phyloP scores from a whole-genome alignment of 2,329 filamentous ascomycete species.

The Claviceps sp. region DNA sequence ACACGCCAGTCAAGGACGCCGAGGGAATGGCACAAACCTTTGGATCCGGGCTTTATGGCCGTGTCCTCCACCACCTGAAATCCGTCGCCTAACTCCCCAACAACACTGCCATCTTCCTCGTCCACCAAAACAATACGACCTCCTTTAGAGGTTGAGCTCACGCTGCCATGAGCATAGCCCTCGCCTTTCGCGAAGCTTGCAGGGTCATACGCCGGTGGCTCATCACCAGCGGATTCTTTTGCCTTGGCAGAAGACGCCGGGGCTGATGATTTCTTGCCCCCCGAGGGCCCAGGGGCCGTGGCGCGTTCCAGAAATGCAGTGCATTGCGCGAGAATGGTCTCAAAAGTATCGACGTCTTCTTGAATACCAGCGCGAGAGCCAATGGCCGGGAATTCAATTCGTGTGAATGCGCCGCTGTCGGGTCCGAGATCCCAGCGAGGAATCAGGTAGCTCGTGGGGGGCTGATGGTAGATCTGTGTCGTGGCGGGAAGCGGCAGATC shows the following conservation, averaged over 20 bases:
- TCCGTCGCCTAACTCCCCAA: slow-evolving; percentile 77
- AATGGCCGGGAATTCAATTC: slow-evolving; percentile 74
- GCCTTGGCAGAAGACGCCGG: slow-evolving; percentile 23
- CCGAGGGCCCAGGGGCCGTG: slow-evolving; percentile 38
- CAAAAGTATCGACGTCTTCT: slow-evolving; percentile 90
- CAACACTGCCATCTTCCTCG: slow-evolving; percentile 89
- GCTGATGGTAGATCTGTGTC: slow-evolving; percentile 94
- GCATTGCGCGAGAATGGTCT: slow-evolving; percentile 95
- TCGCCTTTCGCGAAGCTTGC: slow-evolving; percentile 67
- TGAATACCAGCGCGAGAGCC: slow-evolving; percentile 63
- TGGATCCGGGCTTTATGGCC: slow-evolving; percentile 70
- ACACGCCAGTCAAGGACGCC: too few species aligned
- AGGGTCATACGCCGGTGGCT: slow-evolving; percentile 61
- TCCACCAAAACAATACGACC: slow-evolving; percentile 87
- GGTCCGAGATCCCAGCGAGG: slow-evolving; percentile 89
- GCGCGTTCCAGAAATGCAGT: slow-evolving; percentile 87
- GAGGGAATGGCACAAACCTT: slow-evolving; percentile 46
- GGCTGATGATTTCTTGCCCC: slow-evolving; percentile 14
- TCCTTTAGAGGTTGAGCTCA: slow-evolving; percentile 37
- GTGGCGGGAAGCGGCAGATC: slow-evolving; percentile 88
- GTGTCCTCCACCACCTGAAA: slow-evolving; percentile 69
- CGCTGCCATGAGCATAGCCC: slow-evolving; percentile 54
- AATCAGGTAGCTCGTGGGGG: slow-evolving; percentile 83
- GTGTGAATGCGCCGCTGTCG: slow-evolving; percentile 78
- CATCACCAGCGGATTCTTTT: slow-evolving; percentile 27